Evolutionary conservation across 352 stramenopile species (phyloP), one percentile per base, ranked within the genome.

Genomic region (Phytopythium ostracodes): DNA sequence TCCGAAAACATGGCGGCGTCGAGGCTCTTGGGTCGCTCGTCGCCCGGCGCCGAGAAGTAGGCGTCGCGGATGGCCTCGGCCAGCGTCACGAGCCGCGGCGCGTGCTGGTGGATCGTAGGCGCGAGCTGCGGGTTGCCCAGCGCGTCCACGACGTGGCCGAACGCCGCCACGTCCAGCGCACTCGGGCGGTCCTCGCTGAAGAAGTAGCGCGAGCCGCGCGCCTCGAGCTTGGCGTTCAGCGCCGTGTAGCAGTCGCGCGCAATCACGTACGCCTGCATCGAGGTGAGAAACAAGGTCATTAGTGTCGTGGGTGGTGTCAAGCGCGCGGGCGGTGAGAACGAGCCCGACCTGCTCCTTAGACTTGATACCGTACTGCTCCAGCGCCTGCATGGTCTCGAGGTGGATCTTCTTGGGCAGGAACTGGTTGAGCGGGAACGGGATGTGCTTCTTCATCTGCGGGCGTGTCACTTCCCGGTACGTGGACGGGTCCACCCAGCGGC

Each of bases 401-500:
- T 93, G 87, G 64, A 96, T 89, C 65, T 92, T 91, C 72, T 94
- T 96, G 9, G 87, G 87, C 43, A 96, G 36, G 25, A 92, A 79
- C 53, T 89, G 83, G 68, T 84, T 94, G 20, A 96, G 59, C 29
- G 87, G 87, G 65, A 96, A 96, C 20, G 87, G 84, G 40, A 96
- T 81, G 42, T 87, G 73, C 58, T 84, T 84, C 72, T 91, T 91
- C 63, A 92, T 77, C 53, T 90, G 79, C 57, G 80, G 81, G 0
- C 84, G 84, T 64, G 87, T 96, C 56, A 96, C 79, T 60, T 96
- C 87, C 10, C 79, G 82, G 67, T 94, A 96, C 55, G 83, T 93
- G 62, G 88, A 73, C 10, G 83, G 74, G 60, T 96, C 84, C 52
- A 94, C 87, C 87, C 87, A 96, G 40, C 81, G 84, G 60, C 84